Conservation (phyloP, 805 yeast genomes). For the Saturnispora mendoncae region DNA sequence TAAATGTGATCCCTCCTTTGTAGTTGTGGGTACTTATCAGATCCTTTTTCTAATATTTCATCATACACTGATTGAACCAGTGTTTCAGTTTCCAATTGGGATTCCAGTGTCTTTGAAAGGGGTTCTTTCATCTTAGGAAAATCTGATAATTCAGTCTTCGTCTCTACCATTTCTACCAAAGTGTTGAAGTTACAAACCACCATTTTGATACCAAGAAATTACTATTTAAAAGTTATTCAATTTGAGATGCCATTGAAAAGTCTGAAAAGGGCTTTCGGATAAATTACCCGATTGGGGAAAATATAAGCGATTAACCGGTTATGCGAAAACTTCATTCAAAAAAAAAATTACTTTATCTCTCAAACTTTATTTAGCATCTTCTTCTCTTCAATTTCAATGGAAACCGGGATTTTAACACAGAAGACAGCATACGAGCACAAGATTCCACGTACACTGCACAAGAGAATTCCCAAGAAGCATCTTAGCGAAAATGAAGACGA, state of each 20-base stretch:
- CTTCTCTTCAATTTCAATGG: not conserved
- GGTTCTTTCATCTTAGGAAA: constrained; percentile 15
- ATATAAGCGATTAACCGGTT: not conserved
- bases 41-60: constrained; percentile 23
- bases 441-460: constrained; percentile 1
- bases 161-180: constrained; percentile 18
- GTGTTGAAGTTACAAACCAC: constrained; percentile 17
- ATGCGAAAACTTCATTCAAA: too few species aligned
- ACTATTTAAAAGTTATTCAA: too few species aligned
- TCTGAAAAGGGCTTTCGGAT: not conserved
- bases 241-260: not conserved
- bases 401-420: constrained; percentile 2
- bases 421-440: constrained; percentile 6
- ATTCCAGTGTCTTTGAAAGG: constrained; percentile 29
- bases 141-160: not conserved
- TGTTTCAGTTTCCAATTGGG: constrained; percentile 34
- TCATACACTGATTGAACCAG: constrained; percentile 27
- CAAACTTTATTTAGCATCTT: not conserved
- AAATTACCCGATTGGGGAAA: not conserved
- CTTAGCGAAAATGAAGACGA: constrained; percentile 20
- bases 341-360: not conserved
- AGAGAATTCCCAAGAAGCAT: constrained; percentile 4
- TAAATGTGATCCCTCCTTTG: constrained; percentile 31
- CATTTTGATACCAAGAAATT: not conserved
- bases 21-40: constrained; percentile 25